Evolutionary conservation across 805 yeast species (phyloP).

Genomic region (Scheffersomyces amazonensis): DNA sequence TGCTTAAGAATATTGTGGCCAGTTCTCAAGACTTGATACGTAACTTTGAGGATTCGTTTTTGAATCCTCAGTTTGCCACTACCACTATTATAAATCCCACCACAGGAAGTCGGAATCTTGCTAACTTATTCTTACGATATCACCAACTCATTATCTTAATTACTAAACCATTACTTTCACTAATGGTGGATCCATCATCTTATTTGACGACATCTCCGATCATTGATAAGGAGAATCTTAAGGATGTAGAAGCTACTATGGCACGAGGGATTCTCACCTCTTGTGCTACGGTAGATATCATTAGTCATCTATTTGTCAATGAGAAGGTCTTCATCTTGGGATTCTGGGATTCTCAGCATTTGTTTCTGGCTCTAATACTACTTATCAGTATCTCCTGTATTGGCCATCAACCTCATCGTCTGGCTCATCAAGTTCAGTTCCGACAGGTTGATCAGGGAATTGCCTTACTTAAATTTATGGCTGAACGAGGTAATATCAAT

Average conservation of each 20-base stretch:
- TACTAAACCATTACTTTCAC: conserved; percentile 30
- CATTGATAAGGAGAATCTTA: not conserved
- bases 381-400: conserved; percentile 20
- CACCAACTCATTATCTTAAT: conserved; percentile 30
- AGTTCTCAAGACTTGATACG: conserved; percentile 26
- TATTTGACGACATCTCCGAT: conserved; percentile 9
- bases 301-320: conserved; percentile 23
- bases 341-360: conserved; percentile 39
- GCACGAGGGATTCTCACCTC: conserved; percentile 27
- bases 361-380: conserved; percentile 29
- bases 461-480: conserved; percentile 33
- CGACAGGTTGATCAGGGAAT: conserved; percentile 21
- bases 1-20: conserved; percentile 26
- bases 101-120: conserved; percentile 21
- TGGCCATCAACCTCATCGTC: conserved; percentile 7
- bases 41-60: conserved; percentile 29
- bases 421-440: conserved; percentile 9
- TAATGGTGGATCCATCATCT: conserved; percentile 25
- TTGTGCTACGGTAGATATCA: conserved; percentile 25
- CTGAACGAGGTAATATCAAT: conserved; percentile 29
- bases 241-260: conserved; percentile 22
- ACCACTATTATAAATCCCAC: conserved; percentile 7
- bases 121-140: conserved; percentile 34
- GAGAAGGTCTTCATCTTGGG: conserved; percentile 32
- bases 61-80: conserved; percentile 15